Base-by-base conservation (phyloP, 2,329 filamentous ascomycete species). In the Fusarium pseudoanthophilum region DNA sequence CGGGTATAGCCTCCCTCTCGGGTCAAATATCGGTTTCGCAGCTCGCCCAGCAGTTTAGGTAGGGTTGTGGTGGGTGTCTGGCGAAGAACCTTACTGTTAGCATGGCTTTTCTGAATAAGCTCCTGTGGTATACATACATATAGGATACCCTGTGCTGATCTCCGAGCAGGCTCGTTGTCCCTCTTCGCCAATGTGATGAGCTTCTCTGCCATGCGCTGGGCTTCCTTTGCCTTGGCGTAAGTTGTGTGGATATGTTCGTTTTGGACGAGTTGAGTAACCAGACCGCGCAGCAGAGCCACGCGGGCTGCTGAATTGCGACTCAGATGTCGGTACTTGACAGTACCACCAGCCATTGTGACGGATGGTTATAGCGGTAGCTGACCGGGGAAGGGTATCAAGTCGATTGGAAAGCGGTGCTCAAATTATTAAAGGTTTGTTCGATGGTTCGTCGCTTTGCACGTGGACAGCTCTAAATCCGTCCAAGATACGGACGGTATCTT, bases 151-250 rank as follows among this genome's bases (percentile, higher is more conserved):
- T 92, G 85, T n/a, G 95, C 95, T 75, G 89, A 90, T 80, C 91
- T 88, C 81, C 90, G 88, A 69, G 92, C 92, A 26, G 94, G 93
- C 79, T 95, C 92, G 45, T 95, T 97, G 82, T 98, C 94, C 85
- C 92, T 93, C 89, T 98, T 99, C 26, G 93, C 95, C 77, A 97
- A 83, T 9, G 95, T 98, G 79, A 99, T 95, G 75, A 98, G 87
- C 86, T 97, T 97, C 81, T 99, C 96, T 13, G 95, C 96, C 77
- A 98, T 83, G 48, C 93, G 89, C 85, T 99, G 96, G 26, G 96
- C 93, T 86, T 99, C 96, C 85, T 98, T 99, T 53, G 96, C 96
- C 85, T 98, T 98, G 82, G 92, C 92, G 88, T 93, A 98, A 84
- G 96, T 97, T 57, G 96, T 99, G 73, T 92, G 91, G 85, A 99